Evolutionary conservation across 2,329 filamentous ascomycete species (phyloP).

Genomic region (Blastomyces parvus): DNA sequence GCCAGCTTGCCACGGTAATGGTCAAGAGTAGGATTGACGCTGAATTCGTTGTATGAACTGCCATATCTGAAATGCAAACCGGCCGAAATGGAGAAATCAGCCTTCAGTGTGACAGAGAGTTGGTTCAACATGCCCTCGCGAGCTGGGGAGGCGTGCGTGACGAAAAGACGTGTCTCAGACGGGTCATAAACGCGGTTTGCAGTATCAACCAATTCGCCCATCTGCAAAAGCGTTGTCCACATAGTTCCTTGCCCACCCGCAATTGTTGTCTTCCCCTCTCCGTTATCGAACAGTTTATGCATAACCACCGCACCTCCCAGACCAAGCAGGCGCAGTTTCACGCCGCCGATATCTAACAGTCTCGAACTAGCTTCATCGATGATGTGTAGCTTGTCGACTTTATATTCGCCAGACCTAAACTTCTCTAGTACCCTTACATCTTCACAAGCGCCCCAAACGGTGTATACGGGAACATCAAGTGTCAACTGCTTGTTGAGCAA

Average conservation of each 20-base stretch:
- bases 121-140: conserved; percentile 96
- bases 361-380: conserved; percentile 97
- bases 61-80: conserved; percentile 97
- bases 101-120: conserved; percentile 92
- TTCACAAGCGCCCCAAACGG: conserved; percentile 97
- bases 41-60: conserved; percentile 99
- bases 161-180: conserved; percentile 90
- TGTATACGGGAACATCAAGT: conserved; percentile 94
- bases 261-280: conserved; percentile 94
- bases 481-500: conserved; percentile 83
- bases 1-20: conserved; percentile 98
- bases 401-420: conserved; percentile 95
- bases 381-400: conserved; percentile 93
- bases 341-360: conserved; percentile 85
- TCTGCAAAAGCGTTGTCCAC: conserved; percentile 97
- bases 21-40: conserved; percentile 93
- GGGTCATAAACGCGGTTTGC: conserved; percentile 97
- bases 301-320: conserved; percentile 95
- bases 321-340: conserved; percentile 88
- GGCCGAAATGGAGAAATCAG: conserved; percentile 95
- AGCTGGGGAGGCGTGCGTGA: conserved; percentile 93
- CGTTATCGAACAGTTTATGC: conserved; percentile 99
- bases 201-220: conserved; percentile 96
- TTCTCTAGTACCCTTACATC: conserved; percentile 96
- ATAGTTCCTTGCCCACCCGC: conserved; percentile 97